These are phyloP conservation scores for Pythium vanterpoolii DNA, from an alignment of 352 stramenopile species.

Conservation along the genomic window DNA sequence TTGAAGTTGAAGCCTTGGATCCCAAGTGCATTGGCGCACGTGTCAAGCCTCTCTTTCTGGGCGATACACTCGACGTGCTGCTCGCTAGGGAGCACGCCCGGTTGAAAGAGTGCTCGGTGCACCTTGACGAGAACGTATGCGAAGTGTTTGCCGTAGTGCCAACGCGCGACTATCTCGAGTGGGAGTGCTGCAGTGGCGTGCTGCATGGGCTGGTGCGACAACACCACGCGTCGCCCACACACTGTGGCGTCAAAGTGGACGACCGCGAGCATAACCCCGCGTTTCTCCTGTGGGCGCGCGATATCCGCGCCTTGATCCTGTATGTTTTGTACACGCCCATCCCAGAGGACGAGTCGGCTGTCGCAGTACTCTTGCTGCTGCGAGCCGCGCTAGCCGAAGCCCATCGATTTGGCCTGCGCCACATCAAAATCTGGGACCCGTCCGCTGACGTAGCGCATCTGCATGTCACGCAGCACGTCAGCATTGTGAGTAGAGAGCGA, in stretches of 20 bases:
- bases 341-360: slow-evolving; percentile 17
- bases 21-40: background rate
- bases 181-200: slow-evolving; percentile 60
- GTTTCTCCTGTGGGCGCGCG: slow-evolving; percentile 57
- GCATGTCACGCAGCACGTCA: slow-evolving; percentile 25
- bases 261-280: slow-evolving; percentile 9
- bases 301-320: slow-evolving; percentile 48
- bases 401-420: slow-evolving; percentile 6
- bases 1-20: background rate
- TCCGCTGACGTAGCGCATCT: slow-evolving; percentile 18
- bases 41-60: slow-evolving; percentile 24
- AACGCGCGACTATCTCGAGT: slow-evolving; percentile 55
- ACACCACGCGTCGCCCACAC: slow-evolving; percentile 33
- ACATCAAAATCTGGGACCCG: slow-evolving; percentile 57
- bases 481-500: slow-evolving; percentile 33
- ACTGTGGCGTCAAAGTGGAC: slow-evolving; percentile 39
- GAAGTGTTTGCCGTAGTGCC: slow-evolving; percentile 46
- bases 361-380: slow-evolving; percentile 26
- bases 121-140: slow-evolving; percentile 18
- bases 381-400: slow-evolving; percentile 10
- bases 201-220: slow-evolving; percentile 38
- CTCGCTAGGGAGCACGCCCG: slow-evolving; percentile 35
- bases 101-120: slow-evolving; percentile 27
- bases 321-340: slow-evolving; percentile 43
- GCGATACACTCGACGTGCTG: slow-evolving; percentile 35